phyloP scores from a whole-genome alignment of 768 basidiomycete genomes.

The Naganishia antarctica region DNA sequence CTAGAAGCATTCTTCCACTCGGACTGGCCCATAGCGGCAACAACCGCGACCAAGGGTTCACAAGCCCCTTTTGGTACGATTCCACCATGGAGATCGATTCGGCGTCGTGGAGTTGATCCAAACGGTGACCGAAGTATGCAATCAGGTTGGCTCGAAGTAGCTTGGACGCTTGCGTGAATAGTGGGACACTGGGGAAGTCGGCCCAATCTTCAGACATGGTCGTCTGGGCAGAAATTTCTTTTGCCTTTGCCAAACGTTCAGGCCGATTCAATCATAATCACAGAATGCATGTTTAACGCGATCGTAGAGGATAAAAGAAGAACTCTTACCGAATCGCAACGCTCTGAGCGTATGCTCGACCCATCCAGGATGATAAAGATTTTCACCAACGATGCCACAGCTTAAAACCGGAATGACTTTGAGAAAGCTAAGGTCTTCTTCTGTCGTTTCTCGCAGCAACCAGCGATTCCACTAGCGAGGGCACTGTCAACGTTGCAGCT shows the following conservation, averaged over 20 bases:
- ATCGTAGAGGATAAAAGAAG: neutral
- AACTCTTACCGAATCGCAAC: neutral
- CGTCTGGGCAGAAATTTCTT: neutral
- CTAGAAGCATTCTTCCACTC: constrained; percentile 1
- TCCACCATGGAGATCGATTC: constrained; percentile 7
- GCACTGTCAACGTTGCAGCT: neutral
- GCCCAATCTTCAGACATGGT: neutral
- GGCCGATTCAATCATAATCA: neutral
- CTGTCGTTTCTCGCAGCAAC: constrained; percentile 13
- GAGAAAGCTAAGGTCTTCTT: constrained; percentile 17
- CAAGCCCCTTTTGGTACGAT: constrained; percentile 8
- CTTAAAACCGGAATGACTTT: neutral
- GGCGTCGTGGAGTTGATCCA: neutral
- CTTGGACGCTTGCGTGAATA: constrained; percentile 8
- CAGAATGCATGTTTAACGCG: no score
- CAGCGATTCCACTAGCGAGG: constrained; percentile 37
- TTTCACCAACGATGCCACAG: constrained; percentile 7
- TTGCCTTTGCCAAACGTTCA: neutral
- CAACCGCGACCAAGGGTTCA: neutral
- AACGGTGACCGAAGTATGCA: neutral
- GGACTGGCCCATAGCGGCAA: constrained; percentile 21
- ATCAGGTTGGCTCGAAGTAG: constrained; percentile 10
- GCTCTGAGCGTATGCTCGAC: neutral
- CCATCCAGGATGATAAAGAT: constrained; percentile 2
- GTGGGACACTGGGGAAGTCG: neutral